phyloP scores from a whole-genome alignment of 1,139 yeast genomes.

The Eremothecium cymbalariae region DNA sequence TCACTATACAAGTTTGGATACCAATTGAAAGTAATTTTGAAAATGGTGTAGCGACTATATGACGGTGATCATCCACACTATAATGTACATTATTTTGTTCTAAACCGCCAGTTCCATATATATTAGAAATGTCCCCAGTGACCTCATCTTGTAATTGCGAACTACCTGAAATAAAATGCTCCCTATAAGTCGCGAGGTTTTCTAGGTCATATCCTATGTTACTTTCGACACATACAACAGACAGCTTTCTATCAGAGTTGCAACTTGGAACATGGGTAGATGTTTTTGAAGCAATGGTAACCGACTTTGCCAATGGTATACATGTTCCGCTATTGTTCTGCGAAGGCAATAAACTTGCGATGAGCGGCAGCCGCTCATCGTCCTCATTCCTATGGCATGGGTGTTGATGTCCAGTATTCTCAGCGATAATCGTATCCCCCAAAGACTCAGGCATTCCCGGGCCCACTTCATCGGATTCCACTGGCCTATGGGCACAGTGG shows the following conservation, averaged over 20 bases:
- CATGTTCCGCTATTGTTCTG: constrained; percentile 13
- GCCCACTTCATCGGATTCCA: too few species aligned
- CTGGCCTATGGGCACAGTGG: constrained; percentile 74
- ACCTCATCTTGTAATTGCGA: constrained; percentile 2
- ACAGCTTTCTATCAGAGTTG: constrained; percentile 10
- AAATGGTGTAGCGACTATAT: constrained; percentile 68
- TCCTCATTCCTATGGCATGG: constrained; percentile 39
- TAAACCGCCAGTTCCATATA: background rate
- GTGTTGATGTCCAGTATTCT: too few species aligned
- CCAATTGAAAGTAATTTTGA: constrained; percentile 78
- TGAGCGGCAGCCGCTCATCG: constrained; percentile 5
- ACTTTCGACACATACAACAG: constrained; percentile 29
- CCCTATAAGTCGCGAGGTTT: constrained; percentile 28
- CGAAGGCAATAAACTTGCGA: constrained; percentile 8
- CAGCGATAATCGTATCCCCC: too few species aligned
- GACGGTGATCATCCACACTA: constrained; percentile 50
- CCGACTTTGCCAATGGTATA: constrained; percentile 13
- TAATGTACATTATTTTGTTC: background rate
- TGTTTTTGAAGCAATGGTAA: constrained; percentile 6
- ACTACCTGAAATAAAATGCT: constrained; percentile 12
- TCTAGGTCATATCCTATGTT: constrained; percentile 32
- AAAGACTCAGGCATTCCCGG: too few species aligned
- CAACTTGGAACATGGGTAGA: constrained; percentile 7
- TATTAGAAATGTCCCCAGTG: background rate
- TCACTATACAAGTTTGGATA: constrained; percentile 79